Conservation (phyloP, 2,329 filamentous ascomycete genomes). For the Diplocarpon rosae region DNA sequence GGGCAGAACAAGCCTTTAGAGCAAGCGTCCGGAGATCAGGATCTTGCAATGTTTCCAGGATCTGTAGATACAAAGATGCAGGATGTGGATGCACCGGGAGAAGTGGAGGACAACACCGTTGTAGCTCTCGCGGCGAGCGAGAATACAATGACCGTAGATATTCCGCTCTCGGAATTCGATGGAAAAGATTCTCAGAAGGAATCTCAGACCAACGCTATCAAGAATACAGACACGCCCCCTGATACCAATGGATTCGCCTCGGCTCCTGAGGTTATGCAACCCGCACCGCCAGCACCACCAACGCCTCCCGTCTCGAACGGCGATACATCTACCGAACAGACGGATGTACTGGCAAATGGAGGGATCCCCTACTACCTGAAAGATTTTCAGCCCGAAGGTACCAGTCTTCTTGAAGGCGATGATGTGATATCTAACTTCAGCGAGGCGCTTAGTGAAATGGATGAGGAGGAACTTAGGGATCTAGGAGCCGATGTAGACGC, state of each 20-base stretch:
- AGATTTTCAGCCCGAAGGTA: slow-evolving; percentile 68
- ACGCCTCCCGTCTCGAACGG: slow-evolving; percentile 58
- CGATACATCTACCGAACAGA: slow-evolving; percentile 27
- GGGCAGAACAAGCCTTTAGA: slow-evolving; percentile 10
- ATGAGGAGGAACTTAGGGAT: slow-evolving; percentile 78
- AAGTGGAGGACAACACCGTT: slow-evolving; percentile 11
- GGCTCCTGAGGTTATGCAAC: slow-evolving; percentile 12
- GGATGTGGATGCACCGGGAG: slow-evolving; percentile 26
- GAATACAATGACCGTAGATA: slow-evolving; percentile 9
- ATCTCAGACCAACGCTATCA: slow-evolving; percentile 23
- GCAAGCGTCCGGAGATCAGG: slow-evolving; percentile 5
- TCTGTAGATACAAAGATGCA: slow-evolving; percentile 29
- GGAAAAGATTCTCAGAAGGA: slow-evolving; percentile 12
- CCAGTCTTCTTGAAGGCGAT: slow-evolving; percentile 63
- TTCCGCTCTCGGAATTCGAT: slow-evolving; percentile 15
- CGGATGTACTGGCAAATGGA: slow-evolving; percentile 47
- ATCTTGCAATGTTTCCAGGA: slow-evolving; percentile 11
- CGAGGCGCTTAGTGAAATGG: slow-evolving; percentile 83
- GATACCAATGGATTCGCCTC: slow-evolving; percentile 35
- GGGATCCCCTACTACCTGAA: slow-evolving; percentile 84
- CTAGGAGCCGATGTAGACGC: slow-evolving; percentile 32
- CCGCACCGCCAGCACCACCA: slow-evolving; percentile 41
- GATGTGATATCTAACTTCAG: slow-evolving; percentile 64
- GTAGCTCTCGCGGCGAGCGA: slow-evolving; percentile 11
- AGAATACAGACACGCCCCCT: slow-evolving; percentile 34